phyloP scores from a whole-genome alignment of 805 yeast species.

The Candida piceae region DNA sequence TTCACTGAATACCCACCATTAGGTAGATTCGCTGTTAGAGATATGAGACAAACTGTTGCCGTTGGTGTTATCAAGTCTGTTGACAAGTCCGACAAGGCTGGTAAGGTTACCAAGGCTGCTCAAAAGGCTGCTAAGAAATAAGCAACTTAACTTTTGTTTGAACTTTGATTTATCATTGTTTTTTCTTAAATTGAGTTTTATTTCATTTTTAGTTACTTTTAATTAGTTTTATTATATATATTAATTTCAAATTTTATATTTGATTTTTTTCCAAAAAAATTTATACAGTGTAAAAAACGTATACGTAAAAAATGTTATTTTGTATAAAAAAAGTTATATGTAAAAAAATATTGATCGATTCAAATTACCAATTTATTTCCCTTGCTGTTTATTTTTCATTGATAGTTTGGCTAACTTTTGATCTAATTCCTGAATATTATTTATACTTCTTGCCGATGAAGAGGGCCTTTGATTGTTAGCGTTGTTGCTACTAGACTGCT shows the following conservation, averaged over 20 bases:
- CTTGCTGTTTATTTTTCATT: slow-evolving; percentile 2
- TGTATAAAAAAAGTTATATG: too few relatives aligned
- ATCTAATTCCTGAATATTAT: slow-evolving; percentile 9
- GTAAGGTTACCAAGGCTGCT: slow-evolving; percentile 97
- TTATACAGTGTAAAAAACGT: too few relatives aligned
- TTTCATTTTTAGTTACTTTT: background rate
- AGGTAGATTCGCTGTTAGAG: slow-evolving; percentile 98
- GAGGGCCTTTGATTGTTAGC: background rate
- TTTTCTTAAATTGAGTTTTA: slow-evolving; percentile 1
- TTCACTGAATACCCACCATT: slow-evolving; percentile 94
- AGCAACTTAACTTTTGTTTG: slow-evolving; percentile 20
- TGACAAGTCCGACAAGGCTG: slow-evolving; percentile 77
- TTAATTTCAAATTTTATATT: background rate
- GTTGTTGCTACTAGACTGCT: background rate
- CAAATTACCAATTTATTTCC: too few relatives aligned
- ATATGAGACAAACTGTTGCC: slow-evolving; percentile 99
- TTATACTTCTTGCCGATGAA: background rate
- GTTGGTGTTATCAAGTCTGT: slow-evolving; percentile 98
- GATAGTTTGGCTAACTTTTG: slow-evolving; percentile 10
- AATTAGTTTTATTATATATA: background rate
- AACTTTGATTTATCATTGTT: slow-evolving; percentile 2
- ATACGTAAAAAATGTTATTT: too few relatives aligned
- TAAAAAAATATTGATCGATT: too few relatives aligned
- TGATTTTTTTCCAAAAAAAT: background rate
- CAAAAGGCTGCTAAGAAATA: slow-evolving; percentile 74